Percentiles rank a stretch among this genome's conserved stretches.
These are phyloP conservation scores for Plasmopara halstedii DNA, from an alignment of 352 stramenopile genomes.

Conservation along the genomic window DNA sequence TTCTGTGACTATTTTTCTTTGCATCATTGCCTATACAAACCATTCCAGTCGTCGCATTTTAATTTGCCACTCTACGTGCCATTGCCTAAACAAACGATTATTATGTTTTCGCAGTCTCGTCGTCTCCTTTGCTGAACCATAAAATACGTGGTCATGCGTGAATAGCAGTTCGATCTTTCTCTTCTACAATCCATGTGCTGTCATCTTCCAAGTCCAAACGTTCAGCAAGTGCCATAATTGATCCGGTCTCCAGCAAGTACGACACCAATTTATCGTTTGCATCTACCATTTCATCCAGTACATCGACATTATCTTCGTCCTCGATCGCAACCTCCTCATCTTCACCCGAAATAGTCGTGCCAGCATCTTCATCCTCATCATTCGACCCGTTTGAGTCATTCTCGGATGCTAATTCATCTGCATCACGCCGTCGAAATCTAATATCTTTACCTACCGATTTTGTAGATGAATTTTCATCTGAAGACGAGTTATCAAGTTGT, in stretches of 20 bases:
- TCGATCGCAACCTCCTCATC: constrained; percentile 24
- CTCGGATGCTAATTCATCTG: constrained; percentile 49
- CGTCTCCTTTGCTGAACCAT: too few relatives aligned
- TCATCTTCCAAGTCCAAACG: constrained; percentile 78
- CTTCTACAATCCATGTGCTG: constrained; percentile 74
- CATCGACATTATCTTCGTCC: constrained; percentile 47
- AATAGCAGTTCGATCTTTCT: constrained; percentile 81
- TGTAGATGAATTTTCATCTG: constrained; percentile 38
- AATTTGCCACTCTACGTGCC: too few relatives aligned
- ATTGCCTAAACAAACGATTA: too few relatives aligned
- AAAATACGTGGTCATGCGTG: constrained; percentile 40
- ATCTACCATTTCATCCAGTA: constrained; percentile 77
- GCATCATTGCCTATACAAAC: background rate
- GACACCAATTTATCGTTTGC: constrained; percentile 81
- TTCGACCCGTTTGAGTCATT: constrained; percentile 45
- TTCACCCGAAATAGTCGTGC: constrained; percentile 19
- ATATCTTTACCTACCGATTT: constrained; percentile 23
- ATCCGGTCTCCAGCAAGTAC: constrained; percentile 79
- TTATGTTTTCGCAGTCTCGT: too few relatives aligned
- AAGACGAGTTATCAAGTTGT: constrained; percentile 49
- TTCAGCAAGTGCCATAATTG: constrained; percentile 79
- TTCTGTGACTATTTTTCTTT: background rate
- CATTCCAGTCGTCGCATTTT: too few relatives aligned
- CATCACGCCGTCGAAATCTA: constrained; percentile 38
- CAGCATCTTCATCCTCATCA: constrained; percentile 36